Conservation (phyloP, 371 early-diverging fungal species). For the Mycotypha africana region DNA sequence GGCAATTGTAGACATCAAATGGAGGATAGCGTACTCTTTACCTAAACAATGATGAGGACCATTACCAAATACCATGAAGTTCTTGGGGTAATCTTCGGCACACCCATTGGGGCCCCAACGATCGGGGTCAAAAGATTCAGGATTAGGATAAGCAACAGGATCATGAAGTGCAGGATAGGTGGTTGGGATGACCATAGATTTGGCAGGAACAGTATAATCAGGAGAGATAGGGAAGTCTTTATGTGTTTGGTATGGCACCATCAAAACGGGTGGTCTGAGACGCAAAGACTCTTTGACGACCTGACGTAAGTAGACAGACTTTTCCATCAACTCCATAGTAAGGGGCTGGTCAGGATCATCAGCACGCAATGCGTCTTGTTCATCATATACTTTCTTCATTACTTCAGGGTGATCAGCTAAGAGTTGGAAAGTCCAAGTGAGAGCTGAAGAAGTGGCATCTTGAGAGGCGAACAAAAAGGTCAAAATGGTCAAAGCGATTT, state of each 20-base stretch:
- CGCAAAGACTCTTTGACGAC: conserved; percentile 46
- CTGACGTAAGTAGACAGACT: conserved; percentile 36
- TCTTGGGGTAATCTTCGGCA: conserved; percentile 33
- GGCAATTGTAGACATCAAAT: conserved; percentile 29
- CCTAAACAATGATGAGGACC: conserved; percentile 38
- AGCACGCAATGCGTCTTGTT: conserved; percentile 31
- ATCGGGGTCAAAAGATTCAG: conserved; percentile 34
- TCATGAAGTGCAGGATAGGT: conserved; percentile 38
- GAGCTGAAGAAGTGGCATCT: conserved; percentile 48
- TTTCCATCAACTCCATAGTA: conserved; percentile 40
- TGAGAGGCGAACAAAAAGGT: conserved; percentile 50
- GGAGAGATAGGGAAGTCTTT: conserved; percentile 40
- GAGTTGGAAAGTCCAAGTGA: conserved; percentile 50
- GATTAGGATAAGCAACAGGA: conserved; percentile 28
- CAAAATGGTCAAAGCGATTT: conserved; percentile 43
- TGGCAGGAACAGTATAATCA: conserved; percentile 41
- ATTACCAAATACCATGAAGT: conserved; percentile 34
- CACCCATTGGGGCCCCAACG: conserved; percentile 31
- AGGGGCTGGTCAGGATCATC: conserved; percentile 24
- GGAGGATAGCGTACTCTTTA: conserved; percentile 34
- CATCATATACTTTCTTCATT: conserved; percentile 34
- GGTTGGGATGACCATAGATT: conserved; percentile 36
- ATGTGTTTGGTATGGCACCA: conserved; percentile 47
- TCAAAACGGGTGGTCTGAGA: conserved; percentile 47
- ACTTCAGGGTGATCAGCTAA: conserved; percentile 48